Conservation (phyloP, 1,284 basidiomycete genomes). For the Fomitopsis schrenkii region DNA sequence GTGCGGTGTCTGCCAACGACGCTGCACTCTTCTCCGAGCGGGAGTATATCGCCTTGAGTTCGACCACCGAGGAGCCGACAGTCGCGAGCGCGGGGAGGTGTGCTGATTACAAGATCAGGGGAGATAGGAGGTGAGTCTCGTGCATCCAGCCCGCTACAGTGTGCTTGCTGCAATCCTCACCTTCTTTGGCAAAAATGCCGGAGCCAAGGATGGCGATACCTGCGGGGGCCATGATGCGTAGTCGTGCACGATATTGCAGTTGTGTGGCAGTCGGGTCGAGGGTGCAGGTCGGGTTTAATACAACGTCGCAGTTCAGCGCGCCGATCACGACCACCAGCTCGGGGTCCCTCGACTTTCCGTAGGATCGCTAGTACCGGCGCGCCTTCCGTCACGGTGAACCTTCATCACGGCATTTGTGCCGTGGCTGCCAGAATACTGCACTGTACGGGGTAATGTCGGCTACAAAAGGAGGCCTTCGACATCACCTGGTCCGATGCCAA, state of each 20-base stretch:
- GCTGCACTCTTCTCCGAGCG: conserved; percentile 61
- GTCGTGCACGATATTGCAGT: conserved; percentile 1
- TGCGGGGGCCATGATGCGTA: conserved; percentile 21
- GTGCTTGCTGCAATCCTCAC: conserved; percentile 30
- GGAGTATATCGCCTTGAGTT: conserved; percentile 75
- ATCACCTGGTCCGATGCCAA: background rate
- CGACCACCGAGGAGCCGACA: conserved; percentile 40
- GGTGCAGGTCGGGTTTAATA: conserved; percentile 1
- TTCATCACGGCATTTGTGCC: background rate
- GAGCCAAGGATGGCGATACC: conserved; percentile 65
- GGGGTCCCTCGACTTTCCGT: background rate
- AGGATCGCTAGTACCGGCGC: background rate
- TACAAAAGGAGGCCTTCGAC: background rate
- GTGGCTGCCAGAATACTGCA: background rate
- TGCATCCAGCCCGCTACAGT: background rate
- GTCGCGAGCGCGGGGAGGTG: conserved; percentile 69
- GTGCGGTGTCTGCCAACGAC: conserved; percentile 44
- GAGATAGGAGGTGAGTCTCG: background rate
- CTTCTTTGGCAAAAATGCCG: conserved; percentile 71
- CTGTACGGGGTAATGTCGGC: background rate
- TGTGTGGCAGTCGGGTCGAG: background rate
- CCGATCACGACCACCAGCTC: background rate
- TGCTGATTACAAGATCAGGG: conserved; percentile 36
- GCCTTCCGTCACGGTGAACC: background rate
- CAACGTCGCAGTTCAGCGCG: background rate